Conservation (phyloP, 805 yeast species). For the Kluyveromyces aestuarii region DNA sequence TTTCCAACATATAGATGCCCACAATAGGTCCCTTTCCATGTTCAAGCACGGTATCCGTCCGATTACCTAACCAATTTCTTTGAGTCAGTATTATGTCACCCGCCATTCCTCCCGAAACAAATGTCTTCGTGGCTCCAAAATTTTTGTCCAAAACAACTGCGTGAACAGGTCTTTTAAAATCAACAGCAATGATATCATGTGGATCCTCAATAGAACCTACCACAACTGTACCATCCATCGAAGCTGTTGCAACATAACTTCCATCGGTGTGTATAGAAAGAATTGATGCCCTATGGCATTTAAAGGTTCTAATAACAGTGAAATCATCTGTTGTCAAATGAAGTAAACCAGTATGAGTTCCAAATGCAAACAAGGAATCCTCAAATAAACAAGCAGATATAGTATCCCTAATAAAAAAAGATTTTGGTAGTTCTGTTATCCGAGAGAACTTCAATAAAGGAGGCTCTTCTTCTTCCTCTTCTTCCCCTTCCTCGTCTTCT, state of each 20-base stretch:
- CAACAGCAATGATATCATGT: slow-evolving; percentile 60
- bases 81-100: slow-evolving; percentile 72
- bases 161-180: slow-evolving; percentile 82
- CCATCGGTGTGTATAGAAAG: slow-evolving; percentile 63
- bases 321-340: slow-evolving; percentile 58
- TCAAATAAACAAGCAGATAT: slow-evolving; percentile 60
- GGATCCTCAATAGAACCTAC: slow-evolving; percentile 61
- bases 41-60: slow-evolving; percentile 58
- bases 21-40: slow-evolving; percentile 63
- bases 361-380: slow-evolving; percentile 61
- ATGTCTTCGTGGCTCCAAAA: slow-evolving; percentile 52
- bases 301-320: slow-evolving; percentile 55
- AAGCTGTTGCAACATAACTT: slow-evolving; percentile 68
- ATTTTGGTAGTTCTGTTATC: slow-evolving; percentile 53
- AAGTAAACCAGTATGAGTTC: slow-evolving; percentile 81
- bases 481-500: slow-evolving; percentile 32
- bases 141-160: slow-evolving; percentile 73
- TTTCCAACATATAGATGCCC: slow-evolving; percentile 52
- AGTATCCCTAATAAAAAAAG: slow-evolving; percentile 67
- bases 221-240: slow-evolving; percentile 90
- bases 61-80: slow-evolving; percentile 79
- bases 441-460: slow-evolving; percentile 73
- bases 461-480: slow-evolving; percentile 47
- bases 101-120: slow-evolving; percentile 83
- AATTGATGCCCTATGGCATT: slow-evolving; percentile 82